Evolutionary conservation across 192 early-diverging fungal genomes (phyloP).

Genomic region (Pilaira anomala): DNA sequence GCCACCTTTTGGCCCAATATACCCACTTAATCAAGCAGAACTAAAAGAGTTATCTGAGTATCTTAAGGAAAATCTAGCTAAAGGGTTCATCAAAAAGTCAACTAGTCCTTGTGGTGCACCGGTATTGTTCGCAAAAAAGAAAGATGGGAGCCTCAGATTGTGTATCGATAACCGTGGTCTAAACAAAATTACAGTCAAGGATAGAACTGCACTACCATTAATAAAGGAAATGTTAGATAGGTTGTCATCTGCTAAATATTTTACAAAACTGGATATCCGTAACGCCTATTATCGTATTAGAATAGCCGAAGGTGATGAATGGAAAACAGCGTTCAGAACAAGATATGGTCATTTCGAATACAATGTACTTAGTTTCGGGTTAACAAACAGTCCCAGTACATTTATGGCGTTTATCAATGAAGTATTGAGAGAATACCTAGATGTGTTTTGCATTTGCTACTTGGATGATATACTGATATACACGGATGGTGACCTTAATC

Average conservation of each 20-base stretch:
- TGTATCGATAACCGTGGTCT: slow-evolving; percentile 46
- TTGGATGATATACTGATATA: slow-evolving; percentile 43
- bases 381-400: slow-evolving; percentile 55
- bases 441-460: slow-evolving; percentile 37
- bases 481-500: slow-evolving; percentile 12
- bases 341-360: slow-evolving; percentile 49
- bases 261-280: slow-evolving; percentile 30
- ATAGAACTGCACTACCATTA: slow-evolving; percentile 40
- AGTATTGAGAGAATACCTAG: slow-evolving; percentile 35
- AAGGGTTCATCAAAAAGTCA: slow-evolving; percentile 14
- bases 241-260: slow-evolving; percentile 12
- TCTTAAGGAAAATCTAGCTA: slow-evolving; percentile 4
- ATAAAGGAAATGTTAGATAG: slow-evolving; percentile 40
- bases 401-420: slow-evolving; percentile 55
- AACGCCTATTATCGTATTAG: slow-evolving; percentile 11
- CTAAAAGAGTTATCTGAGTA: slow-evolving; percentile 2
- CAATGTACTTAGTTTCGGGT: slow-evolving; percentile 58
- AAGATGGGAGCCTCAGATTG: slow-evolving; percentile 32
- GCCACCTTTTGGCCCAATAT: slow-evolving; percentile 12
- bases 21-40: slow-evolving; percentile 8
- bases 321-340: slow-evolving; percentile 46
- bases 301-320: slow-evolving; percentile 7
- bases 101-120: slow-evolving; percentile 38
- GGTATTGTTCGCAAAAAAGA: slow-evolving; percentile 48
- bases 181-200: slow-evolving; percentile 44